Evolutionary conservation across 208 protist species (phyloP), one percentile per base, ranked within the genome.

Genomic region (Leishmania braziliensis): DNA sequence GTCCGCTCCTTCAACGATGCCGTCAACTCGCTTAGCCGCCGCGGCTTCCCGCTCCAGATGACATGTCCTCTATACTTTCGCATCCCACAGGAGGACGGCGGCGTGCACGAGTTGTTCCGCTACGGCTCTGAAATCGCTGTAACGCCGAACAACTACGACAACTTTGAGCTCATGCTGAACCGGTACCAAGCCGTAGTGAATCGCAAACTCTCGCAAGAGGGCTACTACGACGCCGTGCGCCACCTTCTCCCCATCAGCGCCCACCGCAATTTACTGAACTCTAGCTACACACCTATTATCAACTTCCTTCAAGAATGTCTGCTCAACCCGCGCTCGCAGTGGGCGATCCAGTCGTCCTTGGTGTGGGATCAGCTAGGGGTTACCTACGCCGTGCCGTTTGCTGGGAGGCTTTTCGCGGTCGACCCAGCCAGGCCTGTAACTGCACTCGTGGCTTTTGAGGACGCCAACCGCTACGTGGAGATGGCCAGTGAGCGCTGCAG

Each of bases 81-180:
- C 48, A 82, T 90, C 3, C 92, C 92, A 39, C 68, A 90, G n/a
- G 63, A 79, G 6, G 81, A 93, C 65, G 92, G 92, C 10, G 72
- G 76, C 0, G 66, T 90, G 50, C 70, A 89, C 63, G 90, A 94
- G 72, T 80, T 95, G 50, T 94, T 94, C 71, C 92, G 90, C 43
- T 71, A 85, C 54, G 88, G 90, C 53, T 72, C 79, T n/a, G 79
- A 84, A 36, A 78, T 95, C 1, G 74, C 70, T 16, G 89, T 95
- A 20, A 93, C 84, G 33, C 82, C 86, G 56, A 84, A 84, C 78
- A 95, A 93, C 80, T 92, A 88, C 51, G 77, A 78, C 65, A 66
- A 54, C 33, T 95, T 95, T 39, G 75, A 84, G 43, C 26, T 63
- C 1, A 80, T 95, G 79, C 53, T 89, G 65, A 62, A 75, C 50